phyloP scores from a whole-genome alignment of 1,139 yeast genomes.

The Lodderomyces orthopsilosis region DNA sequence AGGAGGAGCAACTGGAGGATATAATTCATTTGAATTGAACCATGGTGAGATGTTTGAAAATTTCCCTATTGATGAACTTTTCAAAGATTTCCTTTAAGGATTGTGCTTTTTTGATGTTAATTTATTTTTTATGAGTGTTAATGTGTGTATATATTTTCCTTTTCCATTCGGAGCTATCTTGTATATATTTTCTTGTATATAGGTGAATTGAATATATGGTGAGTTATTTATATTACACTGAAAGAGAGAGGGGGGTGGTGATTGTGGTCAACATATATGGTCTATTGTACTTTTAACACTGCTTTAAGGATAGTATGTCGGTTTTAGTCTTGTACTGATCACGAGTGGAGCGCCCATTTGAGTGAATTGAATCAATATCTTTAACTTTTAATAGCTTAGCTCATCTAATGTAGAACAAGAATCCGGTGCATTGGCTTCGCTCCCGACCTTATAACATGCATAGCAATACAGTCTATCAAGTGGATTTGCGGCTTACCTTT shows the following conservation, averaged over 20 bases:
- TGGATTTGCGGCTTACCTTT: not conserved
- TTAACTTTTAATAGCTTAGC: too few relatives aligned
- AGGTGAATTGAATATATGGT: not conserved
- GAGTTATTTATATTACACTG: not conserved
- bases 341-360: too few relatives aligned
- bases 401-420: too few relatives aligned
- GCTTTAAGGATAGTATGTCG: too few relatives aligned
- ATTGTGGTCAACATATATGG: too few relatives aligned
- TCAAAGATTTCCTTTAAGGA: slow-evolving; percentile 13
- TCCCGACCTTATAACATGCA: too few relatives aligned
- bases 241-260: too few relatives aligned
- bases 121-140: not conserved
- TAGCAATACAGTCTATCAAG: too few relatives aligned
- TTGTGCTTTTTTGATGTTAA: not conserved
- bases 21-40: slow-evolving; percentile 7
- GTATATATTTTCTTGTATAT: not conserved
- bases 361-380: too few relatives aligned
- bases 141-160: slow-evolving; percentile 2
- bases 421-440: too few relatives aligned
- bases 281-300: too few relatives aligned
- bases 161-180: slow-evolving; percentile 1
- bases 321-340: too few relatives aligned
- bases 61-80: slow-evolving; percentile 17
- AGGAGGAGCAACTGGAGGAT: not conserved
- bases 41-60: slow-evolving; percentile 14